Base-by-base conservation (phyloP, 2,329 filamentous ascomycete genomes). In the Teratosphaeria nubilosa region DNA sequence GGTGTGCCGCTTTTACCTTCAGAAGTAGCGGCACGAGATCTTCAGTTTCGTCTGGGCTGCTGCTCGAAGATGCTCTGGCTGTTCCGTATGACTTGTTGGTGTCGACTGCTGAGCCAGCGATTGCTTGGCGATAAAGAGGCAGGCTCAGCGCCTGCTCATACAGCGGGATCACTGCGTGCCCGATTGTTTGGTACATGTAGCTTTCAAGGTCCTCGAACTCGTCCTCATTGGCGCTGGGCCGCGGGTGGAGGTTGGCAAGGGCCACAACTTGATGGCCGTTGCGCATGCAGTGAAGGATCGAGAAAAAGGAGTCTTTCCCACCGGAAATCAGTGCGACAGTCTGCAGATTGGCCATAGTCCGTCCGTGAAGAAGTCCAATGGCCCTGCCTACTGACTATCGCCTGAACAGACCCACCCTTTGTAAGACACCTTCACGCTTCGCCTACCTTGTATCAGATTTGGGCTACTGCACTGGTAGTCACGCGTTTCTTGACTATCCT, bases 181-280 rank as follows among this genome's bases (percentile, higher is more conserved):
- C 94, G 60, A 96, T 89, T 2, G 94, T 99, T 78, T 99, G 94
- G 78, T 97, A 99, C 94, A 99, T 99, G 84, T 94, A 97, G 76
- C 91, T 96, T 74, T 99, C 90, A 66, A 95, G 80, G 72, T 97
- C 89, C 37, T 80, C 77, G 5, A 73, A 70, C 30, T 70, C 72
- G 34, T 60, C 56, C 34, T 54, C 32, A 31, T 9, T 16, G 6
- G 25, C 25, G 6, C 56, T 52, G 27, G 60, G 14, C 68, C 76
- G 55, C 16, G 90, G 92, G 70, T 91, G 82, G 57, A 99, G 78
- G 73, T 99, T 99, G 54, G 90, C 94, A 53, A 99, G 78, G 7
- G 94, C 94, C 55, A 96, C 83, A 53, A 99, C 78, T 62, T 82
- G 81, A 74, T 97, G 92, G 25, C 90, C 91, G 72, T 96, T 88